phyloP scores from a whole-genome alignment of 164 flowering plant species.

The Dillenia suffruticosa region DNA sequence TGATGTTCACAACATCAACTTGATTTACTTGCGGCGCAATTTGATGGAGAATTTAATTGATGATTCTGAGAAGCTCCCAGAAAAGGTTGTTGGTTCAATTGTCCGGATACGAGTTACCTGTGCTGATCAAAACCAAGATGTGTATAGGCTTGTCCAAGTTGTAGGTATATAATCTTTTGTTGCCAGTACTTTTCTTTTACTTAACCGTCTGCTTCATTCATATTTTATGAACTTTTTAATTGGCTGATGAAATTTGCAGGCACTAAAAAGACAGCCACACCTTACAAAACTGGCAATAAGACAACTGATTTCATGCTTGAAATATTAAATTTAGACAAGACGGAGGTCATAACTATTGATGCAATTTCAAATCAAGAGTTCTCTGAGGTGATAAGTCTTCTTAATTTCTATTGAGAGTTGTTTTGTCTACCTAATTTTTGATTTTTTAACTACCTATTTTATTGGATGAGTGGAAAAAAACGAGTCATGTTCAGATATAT shows the following conservation, averaged over 20 bases:
- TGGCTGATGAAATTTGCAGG: conserved; percentile 41
- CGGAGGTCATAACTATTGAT: conserved; percentile 72
- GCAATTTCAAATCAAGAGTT: conserved; percentile 90
- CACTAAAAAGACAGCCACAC: conserved; percentile 59
- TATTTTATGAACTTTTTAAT: not conserved
- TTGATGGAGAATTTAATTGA: conserved; percentile 78
- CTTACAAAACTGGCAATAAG: conserved; percentile 80
- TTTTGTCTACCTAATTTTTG: too few relatives aligned
- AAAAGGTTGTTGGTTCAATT: conserved; percentile 79
- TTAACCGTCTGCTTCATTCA: not conserved
- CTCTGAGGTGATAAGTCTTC: conserved; percentile 69
- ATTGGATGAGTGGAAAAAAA: too few relatives aligned
- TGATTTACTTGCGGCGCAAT: conserved; percentile 51
- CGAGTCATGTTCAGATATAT: too few relatives aligned
- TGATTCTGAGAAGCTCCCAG: conserved; percentile 59
- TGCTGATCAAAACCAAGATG: conserved; percentile 76
- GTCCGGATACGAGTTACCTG: conserved; percentile 87
- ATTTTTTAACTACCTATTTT: too few relatives aligned
- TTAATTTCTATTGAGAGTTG: too few relatives aligned
- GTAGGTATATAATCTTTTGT: conserved; percentile 45
- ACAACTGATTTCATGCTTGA: conserved; percentile 64
- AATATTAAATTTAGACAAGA: conserved; percentile 78
- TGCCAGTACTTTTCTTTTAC: not conserved
- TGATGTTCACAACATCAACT: conserved; percentile 40
- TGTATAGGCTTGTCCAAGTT: conserved; percentile 94